A percentile compares a stretch with the other conserved stretches of the same genome.
These are phyloP conservation scores for Sphaerulina vaccinii DNA, from an alignment of 2,329 filamentous ascomycete genomes.

Conservation along the genomic window DNA sequence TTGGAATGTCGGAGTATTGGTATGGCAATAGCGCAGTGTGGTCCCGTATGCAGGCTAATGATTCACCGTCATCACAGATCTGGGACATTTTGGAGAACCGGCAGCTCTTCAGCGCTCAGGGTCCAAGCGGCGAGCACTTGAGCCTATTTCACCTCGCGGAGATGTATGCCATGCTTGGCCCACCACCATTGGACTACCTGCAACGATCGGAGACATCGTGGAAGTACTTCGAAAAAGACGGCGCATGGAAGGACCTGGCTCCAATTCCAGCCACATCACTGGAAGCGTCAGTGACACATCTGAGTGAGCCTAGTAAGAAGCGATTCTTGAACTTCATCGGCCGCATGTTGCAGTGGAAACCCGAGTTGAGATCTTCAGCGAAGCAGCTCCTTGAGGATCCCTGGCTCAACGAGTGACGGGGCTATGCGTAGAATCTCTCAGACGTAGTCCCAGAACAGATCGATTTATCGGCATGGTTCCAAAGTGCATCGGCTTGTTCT, in stretches of 20 bases:
- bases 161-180: slow-evolving; percentile 31
- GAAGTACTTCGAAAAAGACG: slow-evolving; percentile 20
- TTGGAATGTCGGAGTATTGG: slow-evolving; percentile 41
- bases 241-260: slow-evolving; percentile 33
- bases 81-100: slow-evolving; percentile 40
- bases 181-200: slow-evolving; percentile 30
- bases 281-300: slow-evolving; percentile 28
- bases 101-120: slow-evolving; percentile 34
- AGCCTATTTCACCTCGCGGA: slow-evolving; percentile 32
- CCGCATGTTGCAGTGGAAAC: slow-evolving; percentile 40
- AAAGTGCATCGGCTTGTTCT: too few relatives aligned
- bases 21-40: slow-evolving; percentile 23
- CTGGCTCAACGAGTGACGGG: too few relatives aligned
- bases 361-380: slow-evolving; percentile 24
- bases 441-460: too few relatives aligned
- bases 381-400: slow-evolving; percentile 2
- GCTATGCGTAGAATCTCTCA: too few relatives aligned
- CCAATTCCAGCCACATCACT: slow-evolving; percentile 33
- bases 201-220: slow-evolving; percentile 17
- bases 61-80: slow-evolving; percentile 28
- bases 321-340: slow-evolving; percentile 37
- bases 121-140: slow-evolving; percentile 20
- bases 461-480: too few relatives aligned
- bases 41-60: too few relatives aligned
- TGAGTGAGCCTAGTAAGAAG: slow-evolving; percentile 28